Evolutionary conservation across 371 early-diverging fungal genomes (phyloP).

Genomic region (Haplosporangium sp.): DNA sequence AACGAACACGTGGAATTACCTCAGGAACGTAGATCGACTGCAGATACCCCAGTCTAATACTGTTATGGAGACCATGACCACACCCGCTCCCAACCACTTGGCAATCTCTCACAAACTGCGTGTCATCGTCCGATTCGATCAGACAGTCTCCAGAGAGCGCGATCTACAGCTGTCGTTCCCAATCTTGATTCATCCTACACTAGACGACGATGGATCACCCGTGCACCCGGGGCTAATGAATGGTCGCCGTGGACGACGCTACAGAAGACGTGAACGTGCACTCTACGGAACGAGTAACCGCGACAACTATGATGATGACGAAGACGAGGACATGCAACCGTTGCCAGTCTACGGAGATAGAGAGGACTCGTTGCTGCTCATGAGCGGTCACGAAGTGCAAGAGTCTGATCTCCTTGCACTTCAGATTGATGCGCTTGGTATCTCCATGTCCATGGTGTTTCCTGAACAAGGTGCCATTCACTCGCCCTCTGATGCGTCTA

Average conservation of each 20-base stretch:
- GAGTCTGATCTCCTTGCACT: conserved; percentile 4
- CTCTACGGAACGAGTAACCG: conserved; percentile 8
- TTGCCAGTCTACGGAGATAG: conserved; percentile 45
- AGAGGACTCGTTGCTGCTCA: conserved; percentile 28
- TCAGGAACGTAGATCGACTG: conserved; percentile 18
- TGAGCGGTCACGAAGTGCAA: conserved; percentile 33
- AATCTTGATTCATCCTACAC: conserved; percentile 27
- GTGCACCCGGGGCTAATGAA: conserved; percentile 15
- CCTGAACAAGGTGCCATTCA: not conserved
- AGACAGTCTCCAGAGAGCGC: conserved; percentile 18
- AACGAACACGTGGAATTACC: conserved; percentile 29
- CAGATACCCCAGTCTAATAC: conserved; percentile 41
- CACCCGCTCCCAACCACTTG: conserved; percentile 17
- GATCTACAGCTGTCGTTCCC: conserved; percentile 51
- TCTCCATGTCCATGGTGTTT: conserved; percentile 10
- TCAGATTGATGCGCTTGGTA: conserved; percentile 23
- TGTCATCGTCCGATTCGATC: conserved; percentile 31
- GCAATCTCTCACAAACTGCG: conserved; percentile 37
- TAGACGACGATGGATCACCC: conserved; percentile 25
- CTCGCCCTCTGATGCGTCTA: conserved; percentile 12
- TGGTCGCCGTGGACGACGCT: not conserved
- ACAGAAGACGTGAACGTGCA: conserved; percentile 5
- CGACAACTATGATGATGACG: conserved; percentile 7
- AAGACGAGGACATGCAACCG: conserved; percentile 14
- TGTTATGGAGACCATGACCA: conserved; percentile 18